These are phyloP conservation scores for Hypocreales sp. DNA, from an alignment of 2,329 filamentous ascomycete species.

Conservation along the genomic window DNA sequence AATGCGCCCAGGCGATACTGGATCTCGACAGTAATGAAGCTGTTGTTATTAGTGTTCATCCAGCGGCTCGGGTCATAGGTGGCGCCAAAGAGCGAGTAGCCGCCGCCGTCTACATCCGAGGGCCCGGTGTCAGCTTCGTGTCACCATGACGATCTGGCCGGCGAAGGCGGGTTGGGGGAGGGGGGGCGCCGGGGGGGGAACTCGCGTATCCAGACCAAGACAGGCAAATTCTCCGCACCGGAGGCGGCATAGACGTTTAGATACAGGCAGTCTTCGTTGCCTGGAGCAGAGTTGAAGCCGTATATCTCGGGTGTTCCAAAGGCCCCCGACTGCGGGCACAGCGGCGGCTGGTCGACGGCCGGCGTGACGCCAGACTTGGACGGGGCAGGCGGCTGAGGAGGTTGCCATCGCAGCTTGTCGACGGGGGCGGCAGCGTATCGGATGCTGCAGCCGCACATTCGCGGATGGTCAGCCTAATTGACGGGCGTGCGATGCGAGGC, in stretches of 20 bases:
- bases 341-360: slow-evolving; percentile 11
- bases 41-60: slow-evolving; percentile 11
- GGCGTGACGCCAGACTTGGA: slow-evolving; percentile 9
- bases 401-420: slow-evolving; percentile 25
- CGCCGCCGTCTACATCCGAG: slow-evolving; percentile 19
- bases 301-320: slow-evolving; percentile 11
- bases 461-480: neutral
- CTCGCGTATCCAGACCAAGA: slow-evolving; percentile 27
- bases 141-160: no score
- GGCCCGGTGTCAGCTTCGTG: no score
- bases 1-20: slow-evolving; percentile 23
- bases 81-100: slow-evolving; percentile 14
- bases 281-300: slow-evolving; percentile 9
- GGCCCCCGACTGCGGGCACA: slow-evolving; percentile 13
- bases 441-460: slow-evolving; percentile 21
- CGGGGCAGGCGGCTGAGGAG: slow-evolving; percentile 15
- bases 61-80: slow-evolving; percentile 9
- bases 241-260: slow-evolving; percentile 28
- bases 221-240: slow-evolving; percentile 20
- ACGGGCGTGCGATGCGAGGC: no score
- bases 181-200: neutral
- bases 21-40: slow-evolving; percentile 24
- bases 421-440: slow-evolving; percentile 27
- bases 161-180: no score
- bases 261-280: slow-evolving; percentile 28